phyloP scores from a whole-genome alignment of 345 rosid species.

The Melaleuca alternifolia region DNA sequence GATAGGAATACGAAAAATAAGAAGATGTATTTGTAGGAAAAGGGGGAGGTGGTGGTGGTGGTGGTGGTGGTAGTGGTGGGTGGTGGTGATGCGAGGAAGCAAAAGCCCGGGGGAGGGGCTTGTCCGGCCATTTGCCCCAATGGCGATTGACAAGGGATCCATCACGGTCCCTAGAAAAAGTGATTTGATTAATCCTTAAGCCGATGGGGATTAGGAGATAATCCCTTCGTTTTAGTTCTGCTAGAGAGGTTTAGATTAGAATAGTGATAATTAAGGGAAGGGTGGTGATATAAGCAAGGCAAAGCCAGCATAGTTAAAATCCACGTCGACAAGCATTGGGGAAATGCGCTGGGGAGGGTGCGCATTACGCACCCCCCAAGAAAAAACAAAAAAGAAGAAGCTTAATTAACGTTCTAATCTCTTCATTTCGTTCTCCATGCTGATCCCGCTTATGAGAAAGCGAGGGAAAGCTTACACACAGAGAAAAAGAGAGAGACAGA shows the following conservation, averaged over 20 bases:
- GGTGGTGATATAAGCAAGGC: slow-evolving; percentile 25
- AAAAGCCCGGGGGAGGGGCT: neutral
- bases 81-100: neutral
- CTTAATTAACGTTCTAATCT: slow-evolving; percentile 6
- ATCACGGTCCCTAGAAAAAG: neutral
- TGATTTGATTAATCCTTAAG: neutral
- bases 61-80: neutral
- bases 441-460: neutral
- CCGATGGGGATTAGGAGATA: neutral
- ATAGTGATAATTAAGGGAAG: neutral
- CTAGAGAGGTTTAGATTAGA: neutral
- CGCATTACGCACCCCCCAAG: slow-evolving; percentile 17
- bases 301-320: slow-evolving; percentile 23
- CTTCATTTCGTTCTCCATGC: neutral
- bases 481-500: neutral
- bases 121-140: neutral
- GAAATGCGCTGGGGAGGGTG: slow-evolving; percentile 10
- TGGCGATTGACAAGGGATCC: neutral
- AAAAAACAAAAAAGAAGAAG: neutral
- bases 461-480: neutral
- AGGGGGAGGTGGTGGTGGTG: neutral
- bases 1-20: neutral
- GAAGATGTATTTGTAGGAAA: neutral
- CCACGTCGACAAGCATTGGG: slow-evolving; percentile 36
- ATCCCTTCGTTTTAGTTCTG: neutral